Conservation (phyloP, 805 yeast genomes). For the Candida hispaniensis region DNA sequence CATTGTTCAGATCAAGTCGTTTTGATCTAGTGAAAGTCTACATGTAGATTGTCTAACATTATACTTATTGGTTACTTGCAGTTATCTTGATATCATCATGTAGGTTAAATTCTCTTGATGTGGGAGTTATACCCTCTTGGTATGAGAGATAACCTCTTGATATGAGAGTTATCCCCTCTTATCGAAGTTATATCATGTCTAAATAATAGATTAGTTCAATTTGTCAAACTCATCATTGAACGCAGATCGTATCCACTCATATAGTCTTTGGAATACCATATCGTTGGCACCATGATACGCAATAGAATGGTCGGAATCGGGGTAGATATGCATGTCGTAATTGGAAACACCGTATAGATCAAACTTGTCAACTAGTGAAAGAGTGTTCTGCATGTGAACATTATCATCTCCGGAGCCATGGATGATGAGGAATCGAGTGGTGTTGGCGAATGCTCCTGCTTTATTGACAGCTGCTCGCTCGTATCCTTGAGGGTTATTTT, state of each 20-base stretch:
- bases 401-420: conserved; percentile 98
- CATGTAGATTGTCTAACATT: background rate
- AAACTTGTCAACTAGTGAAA: conserved; percentile 64
- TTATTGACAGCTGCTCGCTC: conserved; percentile 44
- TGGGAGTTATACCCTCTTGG: too few relatives aligned
- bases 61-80: conserved; percentile 2
- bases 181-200: too few relatives aligned
- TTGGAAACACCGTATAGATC: conserved; percentile 70
- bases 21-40: background rate
- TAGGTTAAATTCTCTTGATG: too few relatives aligned
- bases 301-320: conserved; percentile 87
- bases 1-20: too few relatives aligned
- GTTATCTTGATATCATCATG: background rate
- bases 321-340: conserved; percentile 80
- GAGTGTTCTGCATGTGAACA: conserved; percentile 86
- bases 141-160: too few relatives aligned
- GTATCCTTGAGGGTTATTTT: conserved; percentile 55
- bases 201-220: too few relatives aligned
- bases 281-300: conserved; percentile 65
- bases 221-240: conserved; percentile 21
- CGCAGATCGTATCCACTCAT: conserved; percentile 48
- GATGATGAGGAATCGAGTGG: conserved; percentile 68
- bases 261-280: conserved; percentile 61
- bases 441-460: conserved; percentile 43
- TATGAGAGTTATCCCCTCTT: too few relatives aligned